phyloP scores from a whole-genome alignment of 352 stramenopile genomes.

The Phytophthora aleatoria region DNA sequence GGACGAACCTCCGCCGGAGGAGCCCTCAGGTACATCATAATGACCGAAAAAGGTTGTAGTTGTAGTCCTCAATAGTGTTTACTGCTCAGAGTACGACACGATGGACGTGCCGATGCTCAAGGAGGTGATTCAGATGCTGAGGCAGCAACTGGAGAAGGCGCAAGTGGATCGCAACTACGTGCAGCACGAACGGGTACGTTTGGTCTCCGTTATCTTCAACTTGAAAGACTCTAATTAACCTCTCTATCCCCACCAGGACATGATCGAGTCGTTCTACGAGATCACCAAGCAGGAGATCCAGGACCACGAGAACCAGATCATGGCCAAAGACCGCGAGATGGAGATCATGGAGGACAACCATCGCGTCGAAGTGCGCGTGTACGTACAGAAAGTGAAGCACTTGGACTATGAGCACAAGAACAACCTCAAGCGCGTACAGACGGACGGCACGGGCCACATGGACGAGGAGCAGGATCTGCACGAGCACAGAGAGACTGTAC shows the following conservation, averaged over 20 bases:
- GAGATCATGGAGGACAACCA: constrained; percentile 97
- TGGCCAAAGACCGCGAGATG: constrained; percentile 94
- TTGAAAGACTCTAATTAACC: constrained; percentile 10
- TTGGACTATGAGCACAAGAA: constrained; percentile 95
- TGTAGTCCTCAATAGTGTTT: not conserved
- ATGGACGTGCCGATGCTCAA: constrained; percentile 94
- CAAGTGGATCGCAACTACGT: constrained; percentile 95
- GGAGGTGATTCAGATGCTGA: constrained; percentile 93
- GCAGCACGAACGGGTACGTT: constrained; percentile 88
- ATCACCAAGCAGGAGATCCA: constrained; percentile 93
- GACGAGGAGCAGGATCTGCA: constrained; percentile 83
- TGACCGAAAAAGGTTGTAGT: not conserved
- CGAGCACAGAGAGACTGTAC: constrained; percentile 57
- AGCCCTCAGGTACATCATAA: constrained; percentile 62
- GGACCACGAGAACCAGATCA: constrained; percentile 91
- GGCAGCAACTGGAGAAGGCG: constrained; percentile 91
- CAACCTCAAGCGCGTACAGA: constrained; percentile 88
- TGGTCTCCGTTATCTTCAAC: constrained; percentile 12
- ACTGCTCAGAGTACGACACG: constrained; percentile 84
- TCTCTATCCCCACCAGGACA: constrained; percentile 64
- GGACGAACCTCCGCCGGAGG: constrained; percentile 64
- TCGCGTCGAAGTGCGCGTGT: constrained; percentile 91
- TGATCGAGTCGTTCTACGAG: constrained; percentile 96
- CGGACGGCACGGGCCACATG: constrained; percentile 65
- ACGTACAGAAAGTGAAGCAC: constrained; percentile 96